Evolutionary conservation across 2,329 filamentous ascomycete species (phyloP).

Genomic region (Beauveria sp.): DNA sequence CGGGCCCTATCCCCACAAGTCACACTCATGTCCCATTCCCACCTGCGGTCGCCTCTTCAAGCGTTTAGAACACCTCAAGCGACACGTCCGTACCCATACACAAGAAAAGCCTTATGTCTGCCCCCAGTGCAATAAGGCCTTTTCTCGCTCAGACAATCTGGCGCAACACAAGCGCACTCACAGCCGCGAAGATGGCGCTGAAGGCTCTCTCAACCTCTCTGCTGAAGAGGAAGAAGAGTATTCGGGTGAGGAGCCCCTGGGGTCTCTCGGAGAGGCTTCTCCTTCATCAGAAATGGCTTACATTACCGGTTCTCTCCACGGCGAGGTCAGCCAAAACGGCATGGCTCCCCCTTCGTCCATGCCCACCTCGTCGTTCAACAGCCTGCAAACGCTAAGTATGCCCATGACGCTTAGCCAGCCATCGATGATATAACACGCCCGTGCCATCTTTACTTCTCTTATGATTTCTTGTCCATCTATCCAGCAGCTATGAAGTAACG

Average conservation of each 20-base stretch:
- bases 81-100: slow-evolving; percentile 97
- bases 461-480: slow-evolving; percentile 4
- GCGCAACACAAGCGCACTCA: slow-evolving; percentile 88
- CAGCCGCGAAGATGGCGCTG: slow-evolving; percentile 55
- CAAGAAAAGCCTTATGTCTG: slow-evolving; percentile 98
- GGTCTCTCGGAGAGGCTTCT: slow-evolving; percentile 71
- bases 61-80: slow-evolving; percentile 95
- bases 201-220: slow-evolving; percentile 53
- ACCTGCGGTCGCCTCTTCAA: slow-evolving; percentile 97
- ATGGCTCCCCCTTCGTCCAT: slow-evolving; percentile 15
- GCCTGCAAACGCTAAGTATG: slow-evolving; percentile 55
- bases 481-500: slow-evolving; percentile 6
- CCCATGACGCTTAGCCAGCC: slow-evolving; percentile 56
- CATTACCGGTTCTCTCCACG: slow-evolving; percentile 43
- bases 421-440: slow-evolving; percentile 32
- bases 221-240: slow-evolving; percentile 83
- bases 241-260: slow-evolving; percentile 75
- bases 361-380: slow-evolving; percentile 41
- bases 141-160: slow-evolving; percentile 96
- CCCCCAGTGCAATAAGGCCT: slow-evolving; percentile 96
- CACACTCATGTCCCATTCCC: slow-evolving; percentile 97
- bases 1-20: slow-evolving; percentile 93
- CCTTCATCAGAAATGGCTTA: slow-evolving; percentile 64
- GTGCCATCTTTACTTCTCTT: not conserved
- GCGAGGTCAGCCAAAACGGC: slow-evolving; percentile 27